Percentiles rank a stretch among this genome's conserved stretches.
These are phyloP conservation scores for Gaillardinia entomophila DNA, from an alignment of 805 yeast genomes.

Conservation along the genomic window DNA sequence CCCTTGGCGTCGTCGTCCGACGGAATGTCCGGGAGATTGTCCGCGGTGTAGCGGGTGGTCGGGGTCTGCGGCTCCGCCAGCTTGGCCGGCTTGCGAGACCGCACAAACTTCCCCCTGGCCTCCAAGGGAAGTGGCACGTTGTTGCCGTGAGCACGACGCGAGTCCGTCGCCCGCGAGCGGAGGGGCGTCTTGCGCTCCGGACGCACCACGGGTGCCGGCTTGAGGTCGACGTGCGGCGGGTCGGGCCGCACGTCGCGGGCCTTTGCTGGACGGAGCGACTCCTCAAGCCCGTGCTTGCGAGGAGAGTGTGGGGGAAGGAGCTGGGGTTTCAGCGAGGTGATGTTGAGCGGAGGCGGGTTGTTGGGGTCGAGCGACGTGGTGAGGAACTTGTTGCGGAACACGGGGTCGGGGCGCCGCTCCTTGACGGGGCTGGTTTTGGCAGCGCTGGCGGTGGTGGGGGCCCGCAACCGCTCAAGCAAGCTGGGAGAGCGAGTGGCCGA, in stretches of 20 bases:
- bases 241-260: not conserved
- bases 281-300: not conserved
- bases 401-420: not conserved
- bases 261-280: not conserved
- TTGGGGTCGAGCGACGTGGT: constrained; percentile 31
- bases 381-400: constrained; percentile 25
- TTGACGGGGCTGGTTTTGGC: constrained; percentile 13
- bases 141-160: constrained; percentile 13
- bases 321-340: not conserved
- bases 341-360: constrained; percentile 18
- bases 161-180: not conserved
- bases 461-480: constrained; percentile 12
- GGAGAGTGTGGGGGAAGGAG: not conserved
- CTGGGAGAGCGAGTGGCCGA: not conserved
- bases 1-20: constrained; percentile 31
- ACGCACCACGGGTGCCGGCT: not conserved
- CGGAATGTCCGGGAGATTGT: constrained; percentile 32
- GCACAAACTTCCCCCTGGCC: constrained; percentile 21
- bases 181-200: not conserved
- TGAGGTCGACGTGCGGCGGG: too few relatives aligned
- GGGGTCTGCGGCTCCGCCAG: constrained; percentile 7
- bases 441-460: constrained; percentile 26
- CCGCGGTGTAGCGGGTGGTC: constrained; percentile 8
- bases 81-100: constrained; percentile 1
- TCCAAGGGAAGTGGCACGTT: constrained; percentile 35